Base-by-base conservation (phyloP, 2,329 filamentous ascomycete species). In the Botrytis tulipae region DNA sequence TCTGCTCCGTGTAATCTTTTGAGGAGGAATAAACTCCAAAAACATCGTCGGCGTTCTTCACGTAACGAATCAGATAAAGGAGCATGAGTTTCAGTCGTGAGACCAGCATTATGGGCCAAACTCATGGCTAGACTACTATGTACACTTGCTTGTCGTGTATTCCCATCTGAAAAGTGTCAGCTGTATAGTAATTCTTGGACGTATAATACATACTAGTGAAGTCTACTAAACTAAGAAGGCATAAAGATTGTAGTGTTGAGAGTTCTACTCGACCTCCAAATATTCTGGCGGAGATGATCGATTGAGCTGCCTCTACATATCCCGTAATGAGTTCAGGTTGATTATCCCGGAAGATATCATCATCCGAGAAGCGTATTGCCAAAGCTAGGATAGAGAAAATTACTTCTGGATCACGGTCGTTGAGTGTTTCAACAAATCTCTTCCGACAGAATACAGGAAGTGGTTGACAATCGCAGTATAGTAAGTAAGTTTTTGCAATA, bases 401-500 rank as follows among this genome's bases (percentile, higher is more conserved):
- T 3, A 84, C 71, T 71, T 83, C 82, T 0, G 78, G 78, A n/a
- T 82, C 79, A 16, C 86, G 82, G 35, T 80, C 76, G 22, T 79
- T 75, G 10, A 87, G 77, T 54, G 80, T 84, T 9, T 78, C 74
- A 14, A 86, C 72, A 74, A 87, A 86, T 1, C 76, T 80, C 6
- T 81, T 79, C 18, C 81, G 76, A 29, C 83, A 80, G 69, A 88
- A 87, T 0, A 88, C 79, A 25, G 83, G 83, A 35, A 88, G 79
- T 9, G 86, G 85, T 69, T 88, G 86, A 37, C 83, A 84, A 70
- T 87, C 84, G 72, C 85, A 86, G 75, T 85, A 87, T 7, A 81
- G 77, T 5, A 86, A 75, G 76, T 87, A 88, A 2, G 83, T 77
- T 63, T 84, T 80, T 20, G 83, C 83, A 22, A 84, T 78, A 8